Evolutionary conservation across 169 alveolate species (phyloP).

Genomic region (Eimeria falciformis): DNA sequence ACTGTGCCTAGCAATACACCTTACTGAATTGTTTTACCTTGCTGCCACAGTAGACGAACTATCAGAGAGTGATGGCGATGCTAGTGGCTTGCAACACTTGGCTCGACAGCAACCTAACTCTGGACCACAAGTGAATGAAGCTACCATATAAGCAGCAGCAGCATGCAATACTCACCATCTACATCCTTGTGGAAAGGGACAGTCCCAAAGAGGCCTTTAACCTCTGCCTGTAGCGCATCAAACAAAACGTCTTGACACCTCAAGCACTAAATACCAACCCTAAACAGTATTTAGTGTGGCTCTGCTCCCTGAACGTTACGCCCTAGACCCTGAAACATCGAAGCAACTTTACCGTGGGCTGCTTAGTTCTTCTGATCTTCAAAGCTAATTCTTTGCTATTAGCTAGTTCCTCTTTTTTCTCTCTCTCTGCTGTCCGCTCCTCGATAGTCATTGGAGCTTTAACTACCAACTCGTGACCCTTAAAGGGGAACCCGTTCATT

Average conservation of each 20-base stretch:
- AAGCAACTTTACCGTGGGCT: not conserved
- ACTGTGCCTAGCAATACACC: not conserved
- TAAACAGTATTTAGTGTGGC: not conserved
- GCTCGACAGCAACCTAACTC: too few relatives aligned
- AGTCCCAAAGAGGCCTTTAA: not conserved
- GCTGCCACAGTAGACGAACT: too few relatives aligned
- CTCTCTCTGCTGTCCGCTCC: not conserved
- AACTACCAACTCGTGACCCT: slow-evolving; percentile 10
- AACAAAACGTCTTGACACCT: not conserved
- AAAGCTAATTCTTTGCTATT: not conserved
- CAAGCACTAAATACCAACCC: not conserved
- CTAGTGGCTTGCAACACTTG: too few relatives aligned
- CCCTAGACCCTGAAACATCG: not conserved
- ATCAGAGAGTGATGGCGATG: too few relatives aligned
- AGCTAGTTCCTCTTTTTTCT: not conserved
- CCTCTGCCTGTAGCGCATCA: not conserved
- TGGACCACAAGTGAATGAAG: too few relatives aligned
- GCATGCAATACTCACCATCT: not conserved
- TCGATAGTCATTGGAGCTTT: not conserved
- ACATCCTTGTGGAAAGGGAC: not conserved
- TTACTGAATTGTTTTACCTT: too few relatives aligned
- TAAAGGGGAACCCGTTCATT: not conserved
- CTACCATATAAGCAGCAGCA: not conserved
- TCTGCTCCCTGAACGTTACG: not conserved
- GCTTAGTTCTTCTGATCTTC: not conserved